phyloP scores from a whole-genome alignment of 164 flowering plant species.

The Cinnamomum micranthum region DNA sequence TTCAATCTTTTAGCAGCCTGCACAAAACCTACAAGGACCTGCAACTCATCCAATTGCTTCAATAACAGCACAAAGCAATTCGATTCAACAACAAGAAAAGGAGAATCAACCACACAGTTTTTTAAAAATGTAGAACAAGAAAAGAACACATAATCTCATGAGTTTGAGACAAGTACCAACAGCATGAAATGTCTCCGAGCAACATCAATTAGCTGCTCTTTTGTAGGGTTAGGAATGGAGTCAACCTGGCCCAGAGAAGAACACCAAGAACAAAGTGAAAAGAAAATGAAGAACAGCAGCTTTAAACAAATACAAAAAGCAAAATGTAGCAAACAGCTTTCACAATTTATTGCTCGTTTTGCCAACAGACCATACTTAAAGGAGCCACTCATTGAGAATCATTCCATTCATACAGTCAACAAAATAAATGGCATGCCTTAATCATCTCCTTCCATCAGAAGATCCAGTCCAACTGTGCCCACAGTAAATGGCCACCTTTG shows the following conservation, averaged over 20 bases:
- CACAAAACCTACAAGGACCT: constrained; percentile 75
- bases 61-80: constrained; percentile 16
- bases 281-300: not conserved
- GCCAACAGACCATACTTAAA: too few relatives aligned
- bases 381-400: too few relatives aligned
- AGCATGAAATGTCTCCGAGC: constrained; percentile 94
- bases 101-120: not conserved
- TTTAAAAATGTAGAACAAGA: too few relatives aligned
- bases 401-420: too few relatives aligned
- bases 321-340: too few relatives aligned
- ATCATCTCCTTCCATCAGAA: too few relatives aligned
- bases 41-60: constrained; percentile 92
- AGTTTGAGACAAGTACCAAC: constrained; percentile 46
- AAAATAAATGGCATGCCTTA: too few relatives aligned
- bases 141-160: not conserved
- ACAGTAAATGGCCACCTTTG: not conserved
- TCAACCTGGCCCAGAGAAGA: constrained; percentile 9
- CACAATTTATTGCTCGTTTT: too few relatives aligned
- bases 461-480: constrained; percentile 39
- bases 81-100: not conserved
- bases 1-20: constrained; percentile 80
- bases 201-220: constrained; percentile 76
- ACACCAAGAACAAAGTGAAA: not conserved
- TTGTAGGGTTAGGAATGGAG: constrained; percentile 76
- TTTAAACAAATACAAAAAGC: too few relatives aligned